Conservation (phyloP, 2,329 filamentous ascomycete genomes). For the Myriosclerotinia scirpicola region DNA sequence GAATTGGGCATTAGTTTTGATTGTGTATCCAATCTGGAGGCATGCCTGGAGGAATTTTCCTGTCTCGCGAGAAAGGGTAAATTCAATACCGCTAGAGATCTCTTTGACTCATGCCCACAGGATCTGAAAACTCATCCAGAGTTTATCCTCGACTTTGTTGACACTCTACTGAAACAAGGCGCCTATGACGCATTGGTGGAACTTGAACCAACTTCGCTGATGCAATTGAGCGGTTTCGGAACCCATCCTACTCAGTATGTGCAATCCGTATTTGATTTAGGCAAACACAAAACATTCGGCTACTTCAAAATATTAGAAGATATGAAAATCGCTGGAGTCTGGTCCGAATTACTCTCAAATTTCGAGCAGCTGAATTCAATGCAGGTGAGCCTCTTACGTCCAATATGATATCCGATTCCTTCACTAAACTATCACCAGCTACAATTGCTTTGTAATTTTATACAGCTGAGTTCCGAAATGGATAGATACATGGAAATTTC, state of each 20-base stretch:
- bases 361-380: background rate
- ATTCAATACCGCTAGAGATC: background rate
- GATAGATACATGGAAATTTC: background rate
- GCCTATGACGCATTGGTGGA: background rate
- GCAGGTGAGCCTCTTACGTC: background rate
- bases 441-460: background rate
- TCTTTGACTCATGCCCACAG: background rate
- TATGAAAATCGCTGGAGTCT: background rate
- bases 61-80: background rate
- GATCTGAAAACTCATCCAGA: background rate
- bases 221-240: background rate
- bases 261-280: background rate
- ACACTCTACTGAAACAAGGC: background rate
- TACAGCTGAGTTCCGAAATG: background rate
- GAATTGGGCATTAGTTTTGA: background rate
- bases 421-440: background rate
- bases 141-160: background rate
- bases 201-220: background rate
- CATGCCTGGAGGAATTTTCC: background rate
- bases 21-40: background rate
- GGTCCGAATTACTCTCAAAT: background rate
- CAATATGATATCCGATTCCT: rapidly evolving
- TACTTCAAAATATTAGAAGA: background rate
- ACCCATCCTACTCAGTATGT: background rate
- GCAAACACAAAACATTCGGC: background rate